A percentile compares a stretch with the other conserved stretches of the same genome.
Evolutionary conservation across 192 early-diverging fungal species (phyloP).

Genomic region (Rhizophagus prolifer): DNA sequence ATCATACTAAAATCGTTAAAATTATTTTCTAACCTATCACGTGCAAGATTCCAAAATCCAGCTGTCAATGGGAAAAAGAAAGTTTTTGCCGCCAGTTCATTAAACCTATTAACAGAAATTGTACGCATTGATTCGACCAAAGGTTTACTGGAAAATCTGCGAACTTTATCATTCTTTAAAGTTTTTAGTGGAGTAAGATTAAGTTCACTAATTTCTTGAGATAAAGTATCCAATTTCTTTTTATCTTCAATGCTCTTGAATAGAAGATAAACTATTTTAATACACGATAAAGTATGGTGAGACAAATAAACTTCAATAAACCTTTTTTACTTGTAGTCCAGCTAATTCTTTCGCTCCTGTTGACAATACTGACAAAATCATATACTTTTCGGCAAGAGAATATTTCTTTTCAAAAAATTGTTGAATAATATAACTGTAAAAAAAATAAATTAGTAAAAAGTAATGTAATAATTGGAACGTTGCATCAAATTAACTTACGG

Average conservation of each 20-base stretch:
- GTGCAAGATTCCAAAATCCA: constrained; percentile 25
- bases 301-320: background rate
- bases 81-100: constrained; percentile 20
- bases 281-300: background rate
- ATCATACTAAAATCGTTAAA: background rate
- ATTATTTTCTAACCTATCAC: constrained; percentile 17
- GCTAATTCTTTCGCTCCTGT: constrained; percentile 17
- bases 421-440: constrained; percentile 19
- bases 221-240: background rate
- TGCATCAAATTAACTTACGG: constrained; percentile 8
- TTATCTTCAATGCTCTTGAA: background rate
- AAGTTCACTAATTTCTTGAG: background rate
- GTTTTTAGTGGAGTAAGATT: background rate
- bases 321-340: constrained; percentile 9
- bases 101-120: constrained; percentile 7
- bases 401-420: constrained; percentile 23
- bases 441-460: background rate
- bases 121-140: background rate
- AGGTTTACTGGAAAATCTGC: constrained; percentile 13
- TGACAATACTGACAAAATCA: constrained; percentile 17
- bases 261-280: background rate
- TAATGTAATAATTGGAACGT: background rate
- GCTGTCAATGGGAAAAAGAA: constrained; percentile 24
- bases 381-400: constrained; percentile 7
- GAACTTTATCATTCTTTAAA: constrained; percentile 3